These are phyloP conservation scores for Tulasnella sp. DNA, from an alignment of 768 basidiomycete species.

Conservation along the genomic window DNA sequence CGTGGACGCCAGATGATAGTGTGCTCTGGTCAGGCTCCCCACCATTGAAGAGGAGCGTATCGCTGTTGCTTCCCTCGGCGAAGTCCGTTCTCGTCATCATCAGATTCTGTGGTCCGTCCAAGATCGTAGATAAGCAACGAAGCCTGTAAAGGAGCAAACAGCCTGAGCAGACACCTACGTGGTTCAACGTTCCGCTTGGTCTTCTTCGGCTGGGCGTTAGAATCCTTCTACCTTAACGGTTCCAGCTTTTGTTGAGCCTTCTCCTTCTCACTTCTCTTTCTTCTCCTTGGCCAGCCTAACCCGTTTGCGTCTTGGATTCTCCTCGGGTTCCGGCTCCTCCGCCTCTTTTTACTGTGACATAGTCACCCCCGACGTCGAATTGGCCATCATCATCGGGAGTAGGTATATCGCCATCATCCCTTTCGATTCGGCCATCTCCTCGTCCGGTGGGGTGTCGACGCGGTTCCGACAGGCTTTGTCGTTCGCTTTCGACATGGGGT, in stretches of 20 bases:
- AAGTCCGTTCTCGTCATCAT: neutral
- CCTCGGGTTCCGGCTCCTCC: neutral
- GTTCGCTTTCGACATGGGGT: neutral
- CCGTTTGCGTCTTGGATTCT: neutral
- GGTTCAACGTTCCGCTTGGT: neutral
- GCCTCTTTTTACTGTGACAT: too few species aligned
- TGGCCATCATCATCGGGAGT: neutral
- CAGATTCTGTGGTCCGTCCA: neutral
- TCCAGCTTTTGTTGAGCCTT: neutral
- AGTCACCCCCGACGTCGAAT: neutral
- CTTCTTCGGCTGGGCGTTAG: constrained; percentile 11
- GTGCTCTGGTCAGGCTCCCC: constrained; percentile 17
- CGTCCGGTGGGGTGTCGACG: neutral
- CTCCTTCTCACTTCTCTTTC: neutral
- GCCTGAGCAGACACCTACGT: neutral
- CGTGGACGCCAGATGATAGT: constrained; percentile 11
- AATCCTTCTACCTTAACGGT: neutral
- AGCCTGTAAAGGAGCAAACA: neutral
- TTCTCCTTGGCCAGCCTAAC: neutral
- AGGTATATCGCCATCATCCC: neutral
- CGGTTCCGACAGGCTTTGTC: neutral
- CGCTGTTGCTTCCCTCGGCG: constrained; percentile 15
- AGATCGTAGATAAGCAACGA: neutral
- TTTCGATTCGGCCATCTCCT: constrained; percentile 1
- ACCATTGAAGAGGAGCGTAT: constrained; percentile 12